Percentiles rank a stretch among this genome's conserved stretches.
phyloP scores from a whole-genome alignment of 1,284 basidiomycete species.

The Vanrija sp. region DNA sequence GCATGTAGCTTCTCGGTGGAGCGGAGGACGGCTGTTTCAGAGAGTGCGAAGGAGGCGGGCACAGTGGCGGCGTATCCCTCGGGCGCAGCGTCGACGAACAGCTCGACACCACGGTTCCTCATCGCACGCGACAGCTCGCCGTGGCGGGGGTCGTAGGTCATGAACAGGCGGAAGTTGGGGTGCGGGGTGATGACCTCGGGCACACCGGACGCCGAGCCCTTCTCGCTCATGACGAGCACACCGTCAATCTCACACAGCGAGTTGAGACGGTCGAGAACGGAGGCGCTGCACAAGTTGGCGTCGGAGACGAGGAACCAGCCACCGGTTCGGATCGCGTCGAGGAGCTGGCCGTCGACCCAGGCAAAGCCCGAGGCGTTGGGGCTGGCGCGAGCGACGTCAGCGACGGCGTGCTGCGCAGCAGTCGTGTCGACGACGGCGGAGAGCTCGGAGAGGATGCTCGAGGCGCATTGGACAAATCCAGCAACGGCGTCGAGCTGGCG shows the following conservation, averaged over 20 bases:
- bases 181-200: slow-evolving; percentile 78
- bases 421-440: slow-evolving; percentile 33
- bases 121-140: slow-evolving; percentile 97
- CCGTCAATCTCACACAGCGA: slow-evolving; percentile 90
- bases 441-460: slow-evolving; percentile 14
- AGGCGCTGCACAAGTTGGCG: slow-evolving; percentile 91
- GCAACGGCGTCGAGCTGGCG: slow-evolving; percentile 11
- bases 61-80: not conserved
- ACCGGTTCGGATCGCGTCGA: slow-evolving; percentile 79
- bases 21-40: slow-evolving; percentile 9
- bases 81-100: slow-evolving; percentile 49
- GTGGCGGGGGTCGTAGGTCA: slow-evolving; percentile 84
- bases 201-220: slow-evolving; percentile 67
- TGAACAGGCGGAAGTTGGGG: slow-evolving; percentile 84
- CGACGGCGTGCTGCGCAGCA: slow-evolving; percentile 1
- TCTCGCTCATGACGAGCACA: slow-evolving; percentile 76
- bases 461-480: slow-evolving; percentile 11
- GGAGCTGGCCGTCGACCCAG: slow-evolving; percentile 95
- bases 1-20: slow-evolving; percentile 1
- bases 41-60: slow-evolving; percentile 2
- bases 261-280: slow-evolving; percentile 94
- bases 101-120: slow-evolving; percentile 94
- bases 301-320: slow-evolving; percentile 89
- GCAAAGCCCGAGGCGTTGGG: slow-evolving; percentile 60
- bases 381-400: slow-evolving; percentile 47